Evolutionary conservation across 2,329 filamentous ascomycete genomes (phyloP).

Genomic region (Zopfia rhizophila): DNA sequence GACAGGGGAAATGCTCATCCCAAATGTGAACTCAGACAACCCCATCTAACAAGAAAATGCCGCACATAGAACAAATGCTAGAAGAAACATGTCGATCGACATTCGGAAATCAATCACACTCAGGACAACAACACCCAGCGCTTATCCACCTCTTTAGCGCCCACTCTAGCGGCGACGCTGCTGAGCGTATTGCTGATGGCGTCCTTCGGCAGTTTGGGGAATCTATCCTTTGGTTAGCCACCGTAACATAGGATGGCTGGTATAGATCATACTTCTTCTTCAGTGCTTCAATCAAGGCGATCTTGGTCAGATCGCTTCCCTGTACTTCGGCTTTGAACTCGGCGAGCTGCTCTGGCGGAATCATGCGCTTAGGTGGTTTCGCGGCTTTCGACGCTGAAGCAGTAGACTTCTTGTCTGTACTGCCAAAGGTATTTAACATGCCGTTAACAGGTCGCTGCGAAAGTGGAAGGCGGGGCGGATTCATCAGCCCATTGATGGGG

Average conservation of each 20-base stretch:
- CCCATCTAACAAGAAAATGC: no score
- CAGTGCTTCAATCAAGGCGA: slow-evolving; percentile 77
- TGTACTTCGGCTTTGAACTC: slow-evolving; percentile 77
- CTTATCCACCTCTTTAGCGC: slow-evolving; percentile 71
- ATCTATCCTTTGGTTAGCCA: slow-evolving; percentile 56
- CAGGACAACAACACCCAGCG: slow-evolving; percentile 67
- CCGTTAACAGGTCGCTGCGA: slow-evolving; percentile 50
- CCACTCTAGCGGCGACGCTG: slow-evolving; percentile 70
- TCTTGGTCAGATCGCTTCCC: slow-evolving; percentile 77
- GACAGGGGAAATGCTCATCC: no score
- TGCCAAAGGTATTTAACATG: slow-evolving; percentile 44
- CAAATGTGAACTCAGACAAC: no score
- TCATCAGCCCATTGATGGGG: slow-evolving; percentile 41
- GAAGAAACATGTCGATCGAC: no score
- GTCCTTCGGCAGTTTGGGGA: slow-evolving; percentile 75
- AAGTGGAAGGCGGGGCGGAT: slow-evolving; percentile 55
- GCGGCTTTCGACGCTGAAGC: slow-evolving; percentile 41
- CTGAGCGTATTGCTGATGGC: slow-evolving; percentile 77
- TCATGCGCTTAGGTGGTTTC: slow-evolving; percentile 56
- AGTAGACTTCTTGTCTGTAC: slow-evolving; percentile 22
- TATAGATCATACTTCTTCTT: slow-evolving; percentile 69
- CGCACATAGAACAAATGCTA: no score
- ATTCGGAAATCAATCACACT: no score
- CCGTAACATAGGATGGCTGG: not conserved
- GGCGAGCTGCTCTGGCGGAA: slow-evolving; percentile 69